phyloP scores from a whole-genome alignment of 495 filamentous ascomycete species.

The Talaromyces liani region DNA sequence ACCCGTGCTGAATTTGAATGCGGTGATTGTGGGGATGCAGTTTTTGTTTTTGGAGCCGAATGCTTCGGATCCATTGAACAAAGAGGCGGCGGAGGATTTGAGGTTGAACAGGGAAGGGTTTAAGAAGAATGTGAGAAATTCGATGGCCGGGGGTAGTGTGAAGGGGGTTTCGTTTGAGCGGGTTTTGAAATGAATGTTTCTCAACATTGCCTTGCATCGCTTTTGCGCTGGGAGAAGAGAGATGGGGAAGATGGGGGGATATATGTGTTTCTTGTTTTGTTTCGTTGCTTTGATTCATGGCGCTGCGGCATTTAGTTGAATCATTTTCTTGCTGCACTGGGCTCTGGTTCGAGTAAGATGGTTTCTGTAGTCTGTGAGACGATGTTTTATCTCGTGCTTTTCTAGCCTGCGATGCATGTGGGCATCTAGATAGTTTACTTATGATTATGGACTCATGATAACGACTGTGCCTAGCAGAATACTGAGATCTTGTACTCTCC shows the following conservation, averaged over 20 bases:
- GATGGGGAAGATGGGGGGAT: background rate
- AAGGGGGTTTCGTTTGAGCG: conserved; percentile 65
- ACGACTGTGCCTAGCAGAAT: background rate
- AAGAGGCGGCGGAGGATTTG: conserved; percentile 93
- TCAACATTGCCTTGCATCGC: background rate
- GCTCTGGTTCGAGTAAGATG: background rate
- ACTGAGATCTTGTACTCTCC: background rate
- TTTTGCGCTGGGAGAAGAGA: background rate
- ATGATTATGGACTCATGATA: background rate
- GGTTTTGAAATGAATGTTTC: conserved; percentile 44
- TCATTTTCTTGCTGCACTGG: background rate
- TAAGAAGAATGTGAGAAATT: conserved; percentile 76
- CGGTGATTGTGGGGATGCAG: conserved; percentile 93
- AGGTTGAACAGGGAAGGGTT: conserved; percentile 76
- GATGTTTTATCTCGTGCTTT: background rate
- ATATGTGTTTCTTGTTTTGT: background rate
- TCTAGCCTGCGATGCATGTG: background rate
- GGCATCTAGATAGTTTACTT: background rate
- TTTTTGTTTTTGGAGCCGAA: conserved; percentile 98
- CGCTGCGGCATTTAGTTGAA: background rate
- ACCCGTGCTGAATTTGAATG: conserved; percentile 92
- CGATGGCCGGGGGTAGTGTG: conserved; percentile 79
- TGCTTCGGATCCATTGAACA: conserved; percentile 92
- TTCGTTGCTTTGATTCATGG: background rate
- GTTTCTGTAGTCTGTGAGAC: background rate